A percentile compares a stretch with the other conserved stretches of the same genome.
phyloP scores from a whole-genome alignment of 179 eudicot species.

The Corrigiola litoralis region DNA sequence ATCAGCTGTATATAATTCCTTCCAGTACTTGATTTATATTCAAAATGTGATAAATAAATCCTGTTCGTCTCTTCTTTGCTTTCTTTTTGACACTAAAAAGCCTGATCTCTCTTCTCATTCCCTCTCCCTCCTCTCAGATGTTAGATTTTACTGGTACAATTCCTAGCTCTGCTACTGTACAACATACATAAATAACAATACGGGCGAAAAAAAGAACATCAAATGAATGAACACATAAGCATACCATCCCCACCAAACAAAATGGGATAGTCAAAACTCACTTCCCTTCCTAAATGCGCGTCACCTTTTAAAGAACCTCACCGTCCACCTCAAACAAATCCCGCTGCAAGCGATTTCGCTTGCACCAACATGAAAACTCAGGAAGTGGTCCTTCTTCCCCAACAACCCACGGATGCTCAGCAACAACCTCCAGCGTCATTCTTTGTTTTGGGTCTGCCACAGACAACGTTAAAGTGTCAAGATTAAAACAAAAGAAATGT shows the following conservation, averaged over 20 bases:
- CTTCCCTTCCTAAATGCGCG: background rate
- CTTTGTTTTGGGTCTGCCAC: constrained; percentile 65
- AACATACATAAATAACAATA: constrained; percentile 22
- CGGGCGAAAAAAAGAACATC: background rate
- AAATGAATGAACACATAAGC: background rate
- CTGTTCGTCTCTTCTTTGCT: background rate
- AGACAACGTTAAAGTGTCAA: constrained; percentile 3
- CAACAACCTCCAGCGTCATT: constrained; percentile 57
- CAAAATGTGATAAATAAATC: no score
- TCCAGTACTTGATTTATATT: no score
- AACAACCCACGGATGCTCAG: constrained; percentile 76
- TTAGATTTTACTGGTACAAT: constrained; percentile 13
- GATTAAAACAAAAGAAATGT: no score
- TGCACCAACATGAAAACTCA: constrained; percentile 78
- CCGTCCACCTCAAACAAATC: constrained; percentile 24
- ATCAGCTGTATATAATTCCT: no score
- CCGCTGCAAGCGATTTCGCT: constrained; percentile 36
- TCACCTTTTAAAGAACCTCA: constrained; percentile 1
- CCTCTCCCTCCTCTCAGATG: constrained; percentile 1
- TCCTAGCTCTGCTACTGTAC: constrained; percentile 29
- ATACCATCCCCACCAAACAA: background rate
- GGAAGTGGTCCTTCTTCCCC: constrained; percentile 77
- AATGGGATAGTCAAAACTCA: constrained; percentile 11
- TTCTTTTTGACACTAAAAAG: no score
- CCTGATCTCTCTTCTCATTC: background rate